These are phyloP conservation scores for Ordospora colligata DNA, from an alignment of 371 early-diverging fungal species.

Conservation along the genomic window DNA sequence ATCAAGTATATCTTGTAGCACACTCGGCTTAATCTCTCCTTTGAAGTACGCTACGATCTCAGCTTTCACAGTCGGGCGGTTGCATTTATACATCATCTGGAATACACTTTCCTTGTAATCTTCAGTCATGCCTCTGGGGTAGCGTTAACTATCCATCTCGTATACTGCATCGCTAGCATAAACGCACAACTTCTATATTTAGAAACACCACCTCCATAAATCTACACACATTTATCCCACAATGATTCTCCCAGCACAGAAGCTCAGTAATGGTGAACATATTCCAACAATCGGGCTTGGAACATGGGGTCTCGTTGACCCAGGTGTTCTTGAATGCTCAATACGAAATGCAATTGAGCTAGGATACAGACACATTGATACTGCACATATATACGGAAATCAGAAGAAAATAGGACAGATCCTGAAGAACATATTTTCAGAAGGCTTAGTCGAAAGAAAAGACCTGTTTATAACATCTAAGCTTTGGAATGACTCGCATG, in stretches of 20 bases:
- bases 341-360: slow-evolving; percentile 63
- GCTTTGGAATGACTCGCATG: slow-evolving; percentile 69
- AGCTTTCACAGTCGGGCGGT: slow-evolving; percentile 16
- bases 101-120: slow-evolving; percentile 6
- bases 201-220: not conserved
- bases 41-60: slow-evolving; percentile 28
- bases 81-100: slow-evolving; percentile 14
- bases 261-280: slow-evolving; percentile 43
- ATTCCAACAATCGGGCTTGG: slow-evolving; percentile 58
- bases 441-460: slow-evolving; percentile 65
- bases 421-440: slow-evolving; percentile 64
- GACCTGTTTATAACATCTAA: slow-evolving; percentile 76
- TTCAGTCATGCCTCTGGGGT: not conserved
- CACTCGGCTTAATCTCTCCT: not conserved
- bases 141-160: no score
- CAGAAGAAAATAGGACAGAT: slow-evolving; percentile 71
- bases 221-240: not conserved
- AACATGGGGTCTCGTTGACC: slow-evolving; percentile 47
- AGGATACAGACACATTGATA: slow-evolving; percentile 71
- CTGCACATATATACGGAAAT: slow-evolving; percentile 67
- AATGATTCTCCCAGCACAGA: slow-evolving; percentile 27
- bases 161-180: no score
- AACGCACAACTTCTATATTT: not conserved
- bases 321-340: slow-evolving; percentile 63
- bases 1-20: slow-evolving; percentile 25